Percentiles rank a stretch among this genome's conserved stretches.
Evolutionary conservation across 768 basidiomycete genomes (phyloP).

Genomic region (Myochromella boudieri): DNA sequence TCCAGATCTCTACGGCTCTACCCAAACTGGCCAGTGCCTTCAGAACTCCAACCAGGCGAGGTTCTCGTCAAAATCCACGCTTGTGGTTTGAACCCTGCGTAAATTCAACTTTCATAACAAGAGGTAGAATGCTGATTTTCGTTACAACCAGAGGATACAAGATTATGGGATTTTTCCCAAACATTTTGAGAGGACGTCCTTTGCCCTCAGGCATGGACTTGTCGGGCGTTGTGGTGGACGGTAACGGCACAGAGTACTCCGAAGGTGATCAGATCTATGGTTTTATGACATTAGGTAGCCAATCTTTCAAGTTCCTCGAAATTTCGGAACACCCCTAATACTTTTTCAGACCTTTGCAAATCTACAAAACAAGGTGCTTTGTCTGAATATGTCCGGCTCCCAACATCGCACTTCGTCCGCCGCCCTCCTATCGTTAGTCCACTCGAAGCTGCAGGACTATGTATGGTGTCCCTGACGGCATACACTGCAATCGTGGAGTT

Average conservation of each 20-base stretch:
- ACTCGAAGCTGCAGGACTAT: conserved; percentile 49
- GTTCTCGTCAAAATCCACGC: conserved; percentile 5
- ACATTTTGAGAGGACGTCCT: conserved; percentile 38
- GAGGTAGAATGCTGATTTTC: background rate
- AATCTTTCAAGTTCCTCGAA: background rate
- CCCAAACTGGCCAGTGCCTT: conserved; percentile 3
- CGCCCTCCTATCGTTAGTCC: conserved; percentile 42
- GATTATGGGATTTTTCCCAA: conserved; percentile 37
- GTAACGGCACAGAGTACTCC: conserved; percentile 40
- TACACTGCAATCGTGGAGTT: conserved; percentile 39
- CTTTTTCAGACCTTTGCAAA: conserved; percentile 4
- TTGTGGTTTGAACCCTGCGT: conserved; percentile 8
- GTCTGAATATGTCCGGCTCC: conserved; percentile 43
- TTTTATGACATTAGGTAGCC: conserved; percentile 25
- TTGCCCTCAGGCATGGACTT: conserved; percentile 50
- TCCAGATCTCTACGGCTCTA: background rate
- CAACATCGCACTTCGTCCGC: conserved; percentile 24
- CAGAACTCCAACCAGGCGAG: conserved; percentile 3
- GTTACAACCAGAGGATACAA: conserved; percentile 43
- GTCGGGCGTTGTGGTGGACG: conserved; percentile 49
- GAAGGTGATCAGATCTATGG: conserved; percentile 57
- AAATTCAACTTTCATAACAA: background rate
- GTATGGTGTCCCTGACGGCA: conserved; percentile 48
- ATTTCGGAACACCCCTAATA: background rate
- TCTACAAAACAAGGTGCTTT: conserved; percentile 43